Conservation (phyloP, 208 protist species). For the Strigomonas culicis region DNA sequence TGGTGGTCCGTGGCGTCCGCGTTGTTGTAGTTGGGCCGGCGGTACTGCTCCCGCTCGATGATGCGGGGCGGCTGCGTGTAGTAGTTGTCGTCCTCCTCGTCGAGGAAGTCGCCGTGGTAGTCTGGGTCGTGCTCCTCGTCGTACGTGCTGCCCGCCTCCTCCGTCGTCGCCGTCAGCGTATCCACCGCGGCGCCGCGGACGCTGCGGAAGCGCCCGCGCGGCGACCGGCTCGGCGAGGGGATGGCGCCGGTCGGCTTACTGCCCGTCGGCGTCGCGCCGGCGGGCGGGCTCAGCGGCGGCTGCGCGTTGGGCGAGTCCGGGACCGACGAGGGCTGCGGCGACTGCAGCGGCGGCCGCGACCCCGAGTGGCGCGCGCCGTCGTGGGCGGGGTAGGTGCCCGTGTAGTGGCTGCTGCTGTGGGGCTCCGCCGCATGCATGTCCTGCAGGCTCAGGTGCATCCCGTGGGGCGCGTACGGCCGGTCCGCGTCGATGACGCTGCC, state of each 20-base stretch:
- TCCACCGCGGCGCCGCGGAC: constrained; percentile 19
- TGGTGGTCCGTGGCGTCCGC: constrained; percentile 4
- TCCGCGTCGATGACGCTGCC: not conserved
- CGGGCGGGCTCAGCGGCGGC: constrained; percentile 17
- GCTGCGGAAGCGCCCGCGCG: constrained; percentile 25
- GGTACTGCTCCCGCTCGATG: constrained; percentile 84
- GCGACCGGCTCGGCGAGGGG: constrained; percentile 30
- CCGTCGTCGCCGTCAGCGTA: constrained; percentile 72
- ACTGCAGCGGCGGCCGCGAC: no score
- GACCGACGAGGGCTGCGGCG: constrained; percentile 24
- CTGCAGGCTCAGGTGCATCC: no score
- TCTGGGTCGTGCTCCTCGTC: constrained; percentile 22
- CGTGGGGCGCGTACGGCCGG: not conserved
- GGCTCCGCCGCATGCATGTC: no score
- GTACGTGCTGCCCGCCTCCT: constrained; percentile 65
- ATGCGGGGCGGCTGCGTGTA: constrained; percentile 55
- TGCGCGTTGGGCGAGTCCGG: constrained; percentile 24
- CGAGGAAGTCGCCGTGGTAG: constrained; percentile 18
- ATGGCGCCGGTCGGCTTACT: not conserved
- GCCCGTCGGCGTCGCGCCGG: not conserved
- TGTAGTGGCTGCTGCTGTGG: no score
- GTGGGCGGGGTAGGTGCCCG: no score
- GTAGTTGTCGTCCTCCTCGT: constrained; percentile 7
- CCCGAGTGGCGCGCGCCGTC: no score
- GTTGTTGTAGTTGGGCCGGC: constrained; percentile 26